Conservation (phyloP, 306 rosid genomes). For the Hippophae tibetana region DNA sequence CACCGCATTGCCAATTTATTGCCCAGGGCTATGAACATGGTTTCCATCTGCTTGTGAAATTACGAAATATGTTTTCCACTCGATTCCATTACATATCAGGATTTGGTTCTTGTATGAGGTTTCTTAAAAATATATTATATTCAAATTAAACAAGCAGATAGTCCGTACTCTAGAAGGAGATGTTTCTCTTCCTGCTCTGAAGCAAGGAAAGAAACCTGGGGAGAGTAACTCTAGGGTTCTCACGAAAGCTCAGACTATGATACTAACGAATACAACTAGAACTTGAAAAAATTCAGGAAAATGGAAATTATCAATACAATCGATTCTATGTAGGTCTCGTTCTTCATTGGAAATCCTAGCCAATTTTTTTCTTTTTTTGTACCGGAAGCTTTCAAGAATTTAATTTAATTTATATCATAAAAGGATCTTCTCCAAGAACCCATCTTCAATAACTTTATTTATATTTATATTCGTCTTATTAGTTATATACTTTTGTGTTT, state of each 20-base stretch:
- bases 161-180: slow-evolving; percentile 95
- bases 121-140: background rate
- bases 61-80: too few relatives aligned
- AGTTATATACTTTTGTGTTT: too few relatives aligned
- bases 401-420: too few relatives aligned
- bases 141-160: slow-evolving; percentile 31
- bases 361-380: too few relatives aligned
- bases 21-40: background rate
- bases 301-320: slow-evolving; percentile 28
- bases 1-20: background rate
- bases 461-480: too few relatives aligned
- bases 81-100: too few relatives aligned
- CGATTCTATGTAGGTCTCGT: too few relatives aligned
- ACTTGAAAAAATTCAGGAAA: slow-evolving; percentile 80
- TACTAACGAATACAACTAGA: slow-evolving; percentile 72
- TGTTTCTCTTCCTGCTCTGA: slow-evolving; percentile 71
- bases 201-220: slow-evolving; percentile 69
- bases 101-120: background rate
- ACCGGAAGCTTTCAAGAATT: too few relatives aligned
- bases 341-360: too few relatives aligned
- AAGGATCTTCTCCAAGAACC: too few relatives aligned
- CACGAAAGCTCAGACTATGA: slow-evolving; percentile 86
- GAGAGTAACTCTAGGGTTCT: slow-evolving; percentile 56
- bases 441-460: too few relatives aligned
- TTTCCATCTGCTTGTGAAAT: too few relatives aligned